Evolutionary conservation across 805 yeast species (phyloP).

Genomic region (Debaryomyces hansenii): DNA sequence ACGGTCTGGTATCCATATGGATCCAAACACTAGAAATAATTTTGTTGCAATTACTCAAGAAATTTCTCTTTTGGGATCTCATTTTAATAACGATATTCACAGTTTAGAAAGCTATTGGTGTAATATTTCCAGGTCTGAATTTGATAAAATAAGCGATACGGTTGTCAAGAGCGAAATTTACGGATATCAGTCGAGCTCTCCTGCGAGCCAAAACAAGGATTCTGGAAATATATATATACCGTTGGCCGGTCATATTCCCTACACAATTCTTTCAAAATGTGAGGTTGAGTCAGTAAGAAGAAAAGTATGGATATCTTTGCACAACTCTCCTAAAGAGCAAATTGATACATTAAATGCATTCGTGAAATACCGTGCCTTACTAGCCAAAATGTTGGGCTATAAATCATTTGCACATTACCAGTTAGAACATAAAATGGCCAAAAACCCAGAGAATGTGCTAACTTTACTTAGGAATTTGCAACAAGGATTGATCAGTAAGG

Average conservation of each 20-base stretch:
- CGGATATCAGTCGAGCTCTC: slow-evolving; percentile 25
- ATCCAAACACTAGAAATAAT: slow-evolving; percentile 57
- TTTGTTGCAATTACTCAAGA: slow-evolving; percentile 80
- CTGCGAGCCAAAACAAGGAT: slow-evolving; percentile 7
- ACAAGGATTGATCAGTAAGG: slow-evolving; percentile 36
- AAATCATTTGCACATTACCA: slow-evolving; percentile 75
- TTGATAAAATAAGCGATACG: slow-evolving; percentile 21
- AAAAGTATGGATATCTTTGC: slow-evolving; percentile 72
- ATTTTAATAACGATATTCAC: slow-evolving; percentile 57
- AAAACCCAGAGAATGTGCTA: slow-evolving; percentile 70
- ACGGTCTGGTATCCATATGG: slow-evolving; percentile 86
- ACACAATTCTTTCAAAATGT: slow-evolving; percentile 60
- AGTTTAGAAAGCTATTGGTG: slow-evolving; percentile 36
- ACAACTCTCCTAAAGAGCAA: slow-evolving; percentile 65
- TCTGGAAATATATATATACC: slow-evolving; percentile 26
- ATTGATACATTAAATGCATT: slow-evolving; percentile 57
- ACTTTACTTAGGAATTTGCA: slow-evolving; percentile 66
- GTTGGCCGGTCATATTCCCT: slow-evolving; percentile 61
- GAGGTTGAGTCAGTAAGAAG: slow-evolving; percentile 57
- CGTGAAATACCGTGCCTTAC: slow-evolving; percentile 61
- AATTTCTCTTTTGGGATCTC: slow-evolving; percentile 79
- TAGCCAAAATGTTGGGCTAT: slow-evolving; percentile 75
- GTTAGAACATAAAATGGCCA: slow-evolving; percentile 87
- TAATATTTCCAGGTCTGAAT: slow-evolving; percentile 30
- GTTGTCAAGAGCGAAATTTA: slow-evolving; percentile 24